These are phyloP conservation scores for Stellera chamaejasme DNA, from an alignment of 345 rosid species.

Conservation along the genomic window DNA sequence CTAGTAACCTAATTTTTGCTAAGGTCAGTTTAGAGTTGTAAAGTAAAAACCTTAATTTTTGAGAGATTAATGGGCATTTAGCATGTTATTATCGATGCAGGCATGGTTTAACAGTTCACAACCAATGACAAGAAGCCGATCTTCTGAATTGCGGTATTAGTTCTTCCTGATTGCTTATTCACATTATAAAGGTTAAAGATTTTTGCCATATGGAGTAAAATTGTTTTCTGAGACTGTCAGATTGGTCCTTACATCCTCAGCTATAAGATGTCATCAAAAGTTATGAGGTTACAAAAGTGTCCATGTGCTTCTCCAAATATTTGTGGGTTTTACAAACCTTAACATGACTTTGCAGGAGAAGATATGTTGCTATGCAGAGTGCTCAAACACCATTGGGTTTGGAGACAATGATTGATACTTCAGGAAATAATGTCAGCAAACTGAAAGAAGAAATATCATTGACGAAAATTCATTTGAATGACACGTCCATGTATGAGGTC, in stretches of 20 bases:
- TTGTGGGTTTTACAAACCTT: neutral
- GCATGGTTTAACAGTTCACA: constrained; percentile 75
- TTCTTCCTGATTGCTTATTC: neutral
- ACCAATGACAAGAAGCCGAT: constrained; percentile 75
- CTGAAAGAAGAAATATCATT: constrained; percentile 31
- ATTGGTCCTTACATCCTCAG: neutral
- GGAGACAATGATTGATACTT: constrained; percentile 29
- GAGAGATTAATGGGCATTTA: no score
- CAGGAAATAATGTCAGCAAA: constrained; percentile 18
- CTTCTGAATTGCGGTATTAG: constrained; percentile 56
- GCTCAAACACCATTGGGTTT: constrained; percentile 26
- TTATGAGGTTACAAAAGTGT: neutral
- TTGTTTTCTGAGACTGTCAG: no score
- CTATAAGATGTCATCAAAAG: neutral
- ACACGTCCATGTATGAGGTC: constrained; percentile 22
- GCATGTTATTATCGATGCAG: constrained; percentile 20
- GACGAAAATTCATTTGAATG: constrained; percentile 23
- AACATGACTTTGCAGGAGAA: constrained; percentile 33
- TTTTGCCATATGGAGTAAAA: no score
- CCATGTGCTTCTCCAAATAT: neutral
- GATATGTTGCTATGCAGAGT: constrained; percentile 62
- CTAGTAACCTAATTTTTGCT: constrained; percentile 46
- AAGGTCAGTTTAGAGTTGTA: constrained; percentile 30
- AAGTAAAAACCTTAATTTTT: neutral
- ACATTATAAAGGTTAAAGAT: no score